Evolutionary conservation across 352 stramenopile genomes (phyloP).

Genomic region (Globisporangium acanthophoron): DNA sequence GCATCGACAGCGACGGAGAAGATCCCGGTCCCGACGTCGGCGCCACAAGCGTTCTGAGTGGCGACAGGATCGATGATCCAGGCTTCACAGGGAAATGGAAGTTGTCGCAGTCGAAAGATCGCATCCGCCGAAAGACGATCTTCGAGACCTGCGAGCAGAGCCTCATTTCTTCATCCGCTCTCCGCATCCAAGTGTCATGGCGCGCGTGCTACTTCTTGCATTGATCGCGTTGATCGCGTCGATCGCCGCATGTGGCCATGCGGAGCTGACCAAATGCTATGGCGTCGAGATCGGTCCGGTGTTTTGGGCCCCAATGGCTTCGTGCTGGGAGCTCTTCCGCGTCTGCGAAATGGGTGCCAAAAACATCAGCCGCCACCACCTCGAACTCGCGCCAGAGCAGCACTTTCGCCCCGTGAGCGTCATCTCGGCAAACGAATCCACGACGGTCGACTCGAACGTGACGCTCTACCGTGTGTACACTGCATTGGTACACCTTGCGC

Average conservation of each 20-base stretch:
- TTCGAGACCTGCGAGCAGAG: too few relatives aligned
- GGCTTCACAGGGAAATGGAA: too few relatives aligned
- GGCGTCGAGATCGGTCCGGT: slow-evolving; percentile 42
- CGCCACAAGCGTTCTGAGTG: too few relatives aligned
- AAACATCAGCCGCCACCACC: slow-evolving; percentile 56
- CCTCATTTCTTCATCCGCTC: neutral
- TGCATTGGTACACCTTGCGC: slow-evolving; percentile 30
- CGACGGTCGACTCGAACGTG: slow-evolving; percentile 22
- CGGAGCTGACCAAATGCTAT: slow-evolving; percentile 50
- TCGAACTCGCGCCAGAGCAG: slow-evolving; percentile 14
- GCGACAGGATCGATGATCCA: too few relatives aligned
- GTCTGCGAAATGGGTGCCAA: slow-evolving; percentile 36
- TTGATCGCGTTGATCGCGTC: too few relatives aligned
- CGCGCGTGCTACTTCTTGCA: too few relatives aligned
- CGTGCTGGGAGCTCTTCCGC: slow-evolving; percentile 37
- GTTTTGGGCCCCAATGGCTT: slow-evolving; percentile 8
- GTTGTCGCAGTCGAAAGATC: neutral
- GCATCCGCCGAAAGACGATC: too few relatives aligned
- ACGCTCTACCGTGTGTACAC: slow-evolving; percentile 45
- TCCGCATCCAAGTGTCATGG: neutral
- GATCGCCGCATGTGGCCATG: neutral
- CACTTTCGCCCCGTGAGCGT: slow-evolving; percentile 47
- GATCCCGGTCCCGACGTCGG: slow-evolving; percentile 16
- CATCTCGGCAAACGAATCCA: slow-evolving; percentile 58
- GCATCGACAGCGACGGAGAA: slow-evolving; percentile 33